Percentiles rank a stretch among this genome's conserved stretches.
Conservation (phyloP, 352 stramenopile species). For the Stephanocyclus meneghinianus region DNA sequence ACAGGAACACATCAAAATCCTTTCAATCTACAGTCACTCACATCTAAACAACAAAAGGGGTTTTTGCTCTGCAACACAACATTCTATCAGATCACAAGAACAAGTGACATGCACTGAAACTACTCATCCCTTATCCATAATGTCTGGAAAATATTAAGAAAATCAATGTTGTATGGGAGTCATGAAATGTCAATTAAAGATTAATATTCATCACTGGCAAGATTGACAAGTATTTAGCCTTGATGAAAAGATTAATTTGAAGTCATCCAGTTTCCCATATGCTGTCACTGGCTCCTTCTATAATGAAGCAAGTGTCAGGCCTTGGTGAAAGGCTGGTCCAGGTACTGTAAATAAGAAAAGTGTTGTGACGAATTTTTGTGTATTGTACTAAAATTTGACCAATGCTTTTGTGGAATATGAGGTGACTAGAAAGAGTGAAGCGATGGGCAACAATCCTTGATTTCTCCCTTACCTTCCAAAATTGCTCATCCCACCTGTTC, state of each 20-base stretch:
- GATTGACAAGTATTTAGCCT: conserved; percentile 85
- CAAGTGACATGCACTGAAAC: conserved; percentile 92
- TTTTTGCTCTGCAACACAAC: conserved; percentile 74
- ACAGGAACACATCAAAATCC: conserved; percentile 76
- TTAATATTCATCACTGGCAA: conserved; percentile 92
- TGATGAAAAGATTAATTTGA: neutral
- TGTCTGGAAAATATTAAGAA: conserved; percentile 81
- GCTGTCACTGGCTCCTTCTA: conserved; percentile 87
- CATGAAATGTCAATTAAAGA: conserved; percentile 85
- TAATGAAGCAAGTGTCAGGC: conserved; percentile 85
- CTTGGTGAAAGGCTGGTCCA: conserved; percentile 61
- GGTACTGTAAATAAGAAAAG: conserved; percentile 61
- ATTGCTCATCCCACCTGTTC: too few relatives aligned
- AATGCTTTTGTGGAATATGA: conserved; percentile 40
- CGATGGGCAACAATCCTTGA: neutral
- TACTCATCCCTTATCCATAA: conserved; percentile 90
- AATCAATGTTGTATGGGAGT: conserved; percentile 49
- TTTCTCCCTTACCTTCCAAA: too few relatives aligned
- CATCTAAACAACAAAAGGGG: conserved; percentile 82
- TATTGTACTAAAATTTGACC: conserved; percentile 40
- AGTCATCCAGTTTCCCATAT: conserved; percentile 65
- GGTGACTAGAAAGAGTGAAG: neutral
- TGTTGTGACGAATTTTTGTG: conserved; percentile 4
- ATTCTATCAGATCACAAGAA: conserved; percentile 90
- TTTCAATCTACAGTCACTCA: conserved; percentile 89